Base-by-base conservation (phyloP, 2,329 filamentous ascomycete species). In the Cladosporium oxysporum region DNA sequence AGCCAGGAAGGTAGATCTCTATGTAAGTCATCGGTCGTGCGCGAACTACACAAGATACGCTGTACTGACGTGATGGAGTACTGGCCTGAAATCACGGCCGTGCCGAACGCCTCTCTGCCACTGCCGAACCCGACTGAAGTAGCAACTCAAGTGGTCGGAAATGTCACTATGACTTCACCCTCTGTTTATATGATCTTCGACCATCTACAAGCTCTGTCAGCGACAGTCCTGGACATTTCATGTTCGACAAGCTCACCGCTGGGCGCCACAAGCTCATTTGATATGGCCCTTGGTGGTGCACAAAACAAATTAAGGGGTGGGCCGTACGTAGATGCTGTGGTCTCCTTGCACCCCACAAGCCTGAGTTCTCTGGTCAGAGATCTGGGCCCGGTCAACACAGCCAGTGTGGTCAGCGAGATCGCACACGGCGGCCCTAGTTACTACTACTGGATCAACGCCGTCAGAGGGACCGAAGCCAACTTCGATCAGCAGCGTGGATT, bases 171-270 rank as follows among this genome's bases (percentile, higher is more conserved):
- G 35, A 64, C 62, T 35, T 64, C 62, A 33, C 62, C 62, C 11
- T 64, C 62, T 8, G 62, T 64, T 11, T 64, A 64, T 28, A 47
- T 64, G 37, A 50, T 64, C 4, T 64, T 64, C 6, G 62, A 64
- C 29, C 52, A 64, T 12, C 29, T 64, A 6, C 62, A 64, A 23
- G 62, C 62, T 28, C 29, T 64, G 7, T 58, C 52, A 6, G 21
- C 41, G 5, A 33, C 35, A 28, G 41, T 16, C 18, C 55, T 58
- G n/a, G 55, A 58, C 16, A 16, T 28, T 1, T 10, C 2, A 16
- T 58, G 55, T 11, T 18, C 55, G 1, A 37, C 5, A 5, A 58
- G 18, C 23, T 41, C 62, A 50, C 55, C 62, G 6, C 62, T 64
- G 8, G 62, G 62, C 4, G 62, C 52, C 10, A 58, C 37, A 28